These are phyloP conservation scores for Candida vaughaniae DNA, from an alignment of 805 yeast species.

Conservation along the genomic window DNA sequence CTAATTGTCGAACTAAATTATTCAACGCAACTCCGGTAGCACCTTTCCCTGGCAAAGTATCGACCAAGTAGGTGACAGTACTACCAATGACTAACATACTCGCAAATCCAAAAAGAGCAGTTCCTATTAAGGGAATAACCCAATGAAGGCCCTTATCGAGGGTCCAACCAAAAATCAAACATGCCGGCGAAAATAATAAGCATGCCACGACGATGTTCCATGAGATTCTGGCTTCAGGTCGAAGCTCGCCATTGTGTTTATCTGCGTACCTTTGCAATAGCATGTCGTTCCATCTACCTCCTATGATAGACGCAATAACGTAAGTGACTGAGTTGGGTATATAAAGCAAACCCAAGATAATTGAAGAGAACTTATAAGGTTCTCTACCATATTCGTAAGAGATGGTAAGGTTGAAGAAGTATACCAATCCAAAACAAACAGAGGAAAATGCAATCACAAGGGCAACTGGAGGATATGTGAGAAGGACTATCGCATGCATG, in stretches of 20 bases:
- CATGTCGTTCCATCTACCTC: conserved; percentile 77
- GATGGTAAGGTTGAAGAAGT: conserved; percentile 73
- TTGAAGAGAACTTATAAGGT: conserved; percentile 69
- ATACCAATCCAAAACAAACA: conserved; percentile 67
- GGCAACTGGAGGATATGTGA: conserved; percentile 72
- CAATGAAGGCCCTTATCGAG: conserved; percentile 63
- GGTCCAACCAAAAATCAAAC: conserved; percentile 82
- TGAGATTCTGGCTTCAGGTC: conserved; percentile 79
- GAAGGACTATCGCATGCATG: conserved; percentile 55
- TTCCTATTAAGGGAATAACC: conserved; percentile 79
- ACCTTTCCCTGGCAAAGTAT: conserved; percentile 81
- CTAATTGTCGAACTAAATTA: conserved; percentile 66
- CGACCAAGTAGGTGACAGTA: conserved; percentile 77
- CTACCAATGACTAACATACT: conserved; percentile 83
- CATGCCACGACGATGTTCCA: conserved; percentile 71
- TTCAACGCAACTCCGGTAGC: conserved; percentile 87
- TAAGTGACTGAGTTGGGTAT: conserved; percentile 83
- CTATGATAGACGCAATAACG: conserved; percentile 70
- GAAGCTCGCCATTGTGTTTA: conserved; percentile 59
- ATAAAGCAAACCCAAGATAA: conserved; percentile 72
- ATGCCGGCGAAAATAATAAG: conserved; percentile 57
- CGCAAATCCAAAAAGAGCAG: conserved; percentile 78
- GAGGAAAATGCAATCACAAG: conserved; percentile 66
- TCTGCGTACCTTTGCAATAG: conserved; percentile 52
- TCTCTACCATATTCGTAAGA: conserved; percentile 56